These are phyloP conservation scores for Xylaria polymorpha DNA, from an alignment of 2,329 filamentous ascomycete species.

Conservation along the genomic window DNA sequence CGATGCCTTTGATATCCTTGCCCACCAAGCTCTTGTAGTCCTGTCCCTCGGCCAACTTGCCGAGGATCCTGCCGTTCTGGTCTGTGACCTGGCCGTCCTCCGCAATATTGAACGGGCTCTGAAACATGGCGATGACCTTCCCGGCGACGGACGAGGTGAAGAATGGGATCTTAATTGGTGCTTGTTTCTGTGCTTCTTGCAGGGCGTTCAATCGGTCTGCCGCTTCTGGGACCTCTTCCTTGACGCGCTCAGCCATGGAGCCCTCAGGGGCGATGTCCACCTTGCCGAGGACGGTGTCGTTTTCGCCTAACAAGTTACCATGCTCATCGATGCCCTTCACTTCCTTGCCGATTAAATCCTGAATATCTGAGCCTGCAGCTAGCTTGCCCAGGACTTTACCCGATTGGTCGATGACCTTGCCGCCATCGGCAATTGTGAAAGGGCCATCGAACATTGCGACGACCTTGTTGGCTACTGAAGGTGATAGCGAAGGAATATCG, in stretches of 20 bases:
- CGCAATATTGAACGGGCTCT: constrained; percentile 56
- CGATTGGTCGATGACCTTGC: constrained; percentile 68
- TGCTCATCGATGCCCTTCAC: constrained; percentile 73
- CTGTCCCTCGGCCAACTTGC: constrained; percentile 49
- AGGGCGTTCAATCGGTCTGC: constrained; percentile 57
- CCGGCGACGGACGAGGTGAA: constrained; percentile 50
- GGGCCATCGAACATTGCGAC: constrained; percentile 61
- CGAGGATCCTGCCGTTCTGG: constrained; percentile 56
- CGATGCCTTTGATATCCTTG: constrained; percentile 75
- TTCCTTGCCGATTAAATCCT: constrained; percentile 66
- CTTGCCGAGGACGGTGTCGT: constrained; percentile 71
- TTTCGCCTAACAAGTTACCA: constrained; percentile 72
- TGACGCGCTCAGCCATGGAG: constrained; percentile 50
- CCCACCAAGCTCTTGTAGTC: constrained; percentile 55
- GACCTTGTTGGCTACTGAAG: constrained; percentile 58
- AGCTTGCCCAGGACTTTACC: constrained; percentile 66
- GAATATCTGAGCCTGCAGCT: constrained; percentile 45
- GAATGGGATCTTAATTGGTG: constrained; percentile 47
- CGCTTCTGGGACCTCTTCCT: constrained; percentile 48
- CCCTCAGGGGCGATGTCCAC: constrained; percentile 64
- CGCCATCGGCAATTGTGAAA: constrained; percentile 61
- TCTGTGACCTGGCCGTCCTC: constrained; percentile 61
- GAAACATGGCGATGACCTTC: constrained; percentile 50
- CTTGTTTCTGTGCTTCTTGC: constrained; percentile 49
- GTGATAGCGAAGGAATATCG: constrained; percentile 56